Base-by-base conservation (phyloP, 257 asterid genomes). In the Solanum bukasovii region DNA sequence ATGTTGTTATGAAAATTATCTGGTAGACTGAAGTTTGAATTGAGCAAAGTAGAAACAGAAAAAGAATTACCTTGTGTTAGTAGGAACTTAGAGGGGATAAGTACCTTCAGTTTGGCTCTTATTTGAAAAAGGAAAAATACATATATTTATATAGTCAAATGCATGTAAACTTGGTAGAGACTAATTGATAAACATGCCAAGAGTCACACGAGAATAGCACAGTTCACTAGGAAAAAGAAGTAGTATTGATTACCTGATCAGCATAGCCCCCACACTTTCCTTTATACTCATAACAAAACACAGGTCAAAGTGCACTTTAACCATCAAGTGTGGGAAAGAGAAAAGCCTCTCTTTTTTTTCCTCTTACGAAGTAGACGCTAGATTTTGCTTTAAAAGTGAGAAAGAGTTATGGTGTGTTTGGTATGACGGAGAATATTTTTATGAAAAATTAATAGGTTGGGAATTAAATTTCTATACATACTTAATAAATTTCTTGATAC, bases 281-380 rank as follows among this genome's bases (percentile, higher is more conserved):
- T 5, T 79, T 82, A 49, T 33, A 33, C 29, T 82, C 86, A 82
- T 82, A 82, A 82, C 34, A 82, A 82, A 82, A 49, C 86, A 82
- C 86, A 46, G 70, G 42, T 49, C 86, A 82, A 82, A 29, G 86
- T 82, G 86, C 86, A 82, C 86, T 82, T 82, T 82, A 79, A 79
- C 85, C 85, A 79, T 79, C 67, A 44, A 16, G 27, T 44, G 65
- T 27, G 86, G 70, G 44, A 82, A 82, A 82, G 86, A 82, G 86
- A 82, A 79, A 33, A 3, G 3, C 70, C 3, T 49, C 27, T 20
- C 67, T 27, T 49, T 31, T 46, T 82, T 71, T 31, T 29, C 67
- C 67, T 46, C 85, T 27, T 29, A 33, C 44, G 29, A 49, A 49
- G 65, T 16, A 49, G 85, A 79, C 21, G 38, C 85, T 79, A 81